Evolutionary conservation across 805 yeast genomes (phyloP), one percentile per base, ranked within the genome.

Genomic region (Cephaloascus albidus): DNA sequence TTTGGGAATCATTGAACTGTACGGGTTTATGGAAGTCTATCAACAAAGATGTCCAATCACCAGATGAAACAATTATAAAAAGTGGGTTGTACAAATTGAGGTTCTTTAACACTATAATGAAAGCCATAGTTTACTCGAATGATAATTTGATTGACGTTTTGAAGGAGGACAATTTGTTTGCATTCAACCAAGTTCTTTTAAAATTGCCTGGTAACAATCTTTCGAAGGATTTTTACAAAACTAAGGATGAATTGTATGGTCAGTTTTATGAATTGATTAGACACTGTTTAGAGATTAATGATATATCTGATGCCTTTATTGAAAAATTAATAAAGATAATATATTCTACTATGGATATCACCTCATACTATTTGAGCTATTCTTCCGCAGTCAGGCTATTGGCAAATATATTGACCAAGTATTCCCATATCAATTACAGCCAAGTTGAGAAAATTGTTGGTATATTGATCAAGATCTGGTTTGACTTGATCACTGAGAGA

Each of bases 401-500:
- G 12, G 6, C 28, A 23, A 8, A 8, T 23, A 23, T 23, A 23
- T 8, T 23, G 6, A 8, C 28, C 12, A 12, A 12, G 6, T 6
- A 23, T 23, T 23, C 12, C 28, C 6, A 23, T 23, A 6, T 23
- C 12, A 23, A 12, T 3, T 43, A 43, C 12, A 38, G 33, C 1
- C 33, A 33, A 23, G 18, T 50, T 1, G 39, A 46, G 2, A 41
- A 44, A 1, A 40, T 72, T 17, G 52, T 64, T 14, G 58, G 54
- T 2, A 57, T 67, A 15, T 42, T 74, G 33, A 49, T 57, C 2
- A 50, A 56, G 0, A 63, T 83, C 16, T 85, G 95, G 93, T 60
- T 58, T 3, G 70, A 67, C 18, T 51, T 86, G 18, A 67, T 68
- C 15, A 65, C 70, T 1, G 80, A 78, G 10, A 63, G 94, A 36